Evolutionary conservation across 257 asterid species (phyloP), one percentile per base, ranked within the genome.

Genomic region (Cynanchum wilfordii): DNA sequence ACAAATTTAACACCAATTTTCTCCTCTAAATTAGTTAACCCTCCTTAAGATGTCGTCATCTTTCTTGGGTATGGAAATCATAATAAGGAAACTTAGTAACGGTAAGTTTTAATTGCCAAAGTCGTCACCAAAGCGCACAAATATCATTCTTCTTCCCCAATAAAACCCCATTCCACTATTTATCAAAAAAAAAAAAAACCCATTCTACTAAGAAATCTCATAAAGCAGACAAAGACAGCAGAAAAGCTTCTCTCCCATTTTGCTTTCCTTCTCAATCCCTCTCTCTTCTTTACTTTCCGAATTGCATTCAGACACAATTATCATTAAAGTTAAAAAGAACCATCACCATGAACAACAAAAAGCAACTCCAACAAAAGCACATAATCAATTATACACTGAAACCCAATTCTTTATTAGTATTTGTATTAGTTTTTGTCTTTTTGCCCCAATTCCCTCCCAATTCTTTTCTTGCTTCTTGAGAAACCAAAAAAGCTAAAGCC

Each of bases 401-500:
- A 16, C 29, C 67, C 67, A 30, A 62, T 3, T 33, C 36, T 30
- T 16, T 36, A 17, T 64, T 63, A 8, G 47, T 7, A 0, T 30
- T 38, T 40, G 29, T 56, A 16, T 68, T 52, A 17, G 17, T 50
- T 16, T 20, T 50, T 50, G 13, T 2, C 3, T 50, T 16, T 17
- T 64, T 64, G 19, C 25, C 47, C 54, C 56, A n/a, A 72, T 52
- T 65, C 73, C 79, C 20, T 74, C 81, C 81, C 58, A 88, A 90
- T 92, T 88, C 97, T 79, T 92, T 90, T 55, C 97, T 92, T 92
- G 87, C 27, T 80, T 82, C 73, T 51, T 71, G 84, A 84, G 93
- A 72, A 83, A 83, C 71, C 87, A 55, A 82, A 85, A 85, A 85
- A 85, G 78, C 74, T 42, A 62, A 75, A 75, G 66, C 38, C 45